Percentiles rank a stretch among this genome's conserved stretches.
phyloP scores from a whole-genome alignment of 192 early-diverging fungal genomes.

The Backusella sp. region DNA sequence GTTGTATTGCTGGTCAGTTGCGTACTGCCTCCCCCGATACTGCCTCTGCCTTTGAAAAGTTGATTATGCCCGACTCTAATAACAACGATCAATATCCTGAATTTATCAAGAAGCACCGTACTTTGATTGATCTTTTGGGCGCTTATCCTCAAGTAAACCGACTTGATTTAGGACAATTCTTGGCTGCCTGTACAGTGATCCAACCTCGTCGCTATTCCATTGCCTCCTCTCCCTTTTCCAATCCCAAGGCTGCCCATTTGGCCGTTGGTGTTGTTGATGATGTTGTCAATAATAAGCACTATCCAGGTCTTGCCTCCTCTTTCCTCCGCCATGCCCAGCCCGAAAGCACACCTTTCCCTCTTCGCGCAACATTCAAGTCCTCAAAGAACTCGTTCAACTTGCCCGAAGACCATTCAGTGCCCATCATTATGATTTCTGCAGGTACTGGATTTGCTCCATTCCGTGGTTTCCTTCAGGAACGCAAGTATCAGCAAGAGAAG shows the following conservation, averaged over 20 bases:
- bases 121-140: conserved; percentile 26
- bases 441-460: conserved; percentile 96
- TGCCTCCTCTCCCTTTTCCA: conserved; percentile 57
- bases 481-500: conserved; percentile 25
- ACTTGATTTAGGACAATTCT: conserved; percentile 38
- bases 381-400: conserved; percentile 56
- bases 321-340: conserved; percentile 16
- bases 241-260: conserved; percentile 30
- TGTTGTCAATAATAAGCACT: conserved; percentile 17
- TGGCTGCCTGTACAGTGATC: conserved; percentile 45
- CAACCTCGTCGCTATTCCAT: conserved; percentile 89
- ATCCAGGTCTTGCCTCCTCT: conserved; percentile 32
- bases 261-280: conserved; percentile 37
- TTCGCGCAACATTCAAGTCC: conserved; percentile 21
- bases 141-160: conserved; percentile 32
- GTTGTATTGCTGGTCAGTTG: conserved; percentile 35
- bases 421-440: conserved; percentile 85
- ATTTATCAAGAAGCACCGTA: conserved; percentile 27
- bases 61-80: conserved; percentile 34
- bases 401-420: conserved; percentile 51
- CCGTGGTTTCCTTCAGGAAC: conserved; percentile 72
- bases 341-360: conserved; percentile 25
- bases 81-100: conserved; percentile 30
- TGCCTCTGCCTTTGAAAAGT: conserved; percentile 27
- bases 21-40: conserved; percentile 33